Conservation (phyloP, 2,329 filamentous ascomycete genomes). For the Leptographium lundbergii region DNA sequence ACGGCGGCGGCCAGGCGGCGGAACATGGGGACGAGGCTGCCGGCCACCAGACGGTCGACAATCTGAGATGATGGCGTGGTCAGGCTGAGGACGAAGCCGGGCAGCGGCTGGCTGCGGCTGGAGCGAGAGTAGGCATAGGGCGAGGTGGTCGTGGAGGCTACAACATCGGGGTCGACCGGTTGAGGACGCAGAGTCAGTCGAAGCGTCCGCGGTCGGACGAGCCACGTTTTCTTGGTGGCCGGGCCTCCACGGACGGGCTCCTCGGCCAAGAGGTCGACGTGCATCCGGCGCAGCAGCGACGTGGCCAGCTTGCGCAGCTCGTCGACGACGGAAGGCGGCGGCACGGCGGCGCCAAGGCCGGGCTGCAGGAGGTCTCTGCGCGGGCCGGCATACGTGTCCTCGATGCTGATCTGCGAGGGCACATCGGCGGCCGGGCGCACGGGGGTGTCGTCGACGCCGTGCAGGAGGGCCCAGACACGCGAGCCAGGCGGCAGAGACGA, state of each 20-base stretch:
- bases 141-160: constrained; percentile 21
- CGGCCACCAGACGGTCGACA: constrained; percentile 14
- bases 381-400: constrained; percentile 69
- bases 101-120: constrained; percentile 55
- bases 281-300: constrained; percentile 68
- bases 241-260: constrained; percentile 20
- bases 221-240: constrained; percentile 39
- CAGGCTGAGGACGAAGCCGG: constrained; percentile 55
- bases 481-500: constrained; percentile 27
- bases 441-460: constrained; percentile 65
- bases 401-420: constrained; percentile 84
- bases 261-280: constrained; percentile 47
- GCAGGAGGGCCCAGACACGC: constrained; percentile 64
- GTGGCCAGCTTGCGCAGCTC: constrained; percentile 57
- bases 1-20: constrained; percentile 10
- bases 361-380: constrained; percentile 52
- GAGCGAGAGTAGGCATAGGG: constrained; percentile 44
- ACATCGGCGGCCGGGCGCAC: constrained; percentile 60
- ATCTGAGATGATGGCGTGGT: constrained; percentile 11
- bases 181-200: constrained; percentile 63
- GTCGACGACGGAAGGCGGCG: constrained; percentile 40
- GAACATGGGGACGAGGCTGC: constrained; percentile 12
- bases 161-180: background rate
- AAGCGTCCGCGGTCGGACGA: constrained; percentile 68
- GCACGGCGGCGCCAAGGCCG: constrained; percentile 34